Conservation (phyloP, 1,139 yeast genomes). For the Yamadazyma diddensiae region DNA sequence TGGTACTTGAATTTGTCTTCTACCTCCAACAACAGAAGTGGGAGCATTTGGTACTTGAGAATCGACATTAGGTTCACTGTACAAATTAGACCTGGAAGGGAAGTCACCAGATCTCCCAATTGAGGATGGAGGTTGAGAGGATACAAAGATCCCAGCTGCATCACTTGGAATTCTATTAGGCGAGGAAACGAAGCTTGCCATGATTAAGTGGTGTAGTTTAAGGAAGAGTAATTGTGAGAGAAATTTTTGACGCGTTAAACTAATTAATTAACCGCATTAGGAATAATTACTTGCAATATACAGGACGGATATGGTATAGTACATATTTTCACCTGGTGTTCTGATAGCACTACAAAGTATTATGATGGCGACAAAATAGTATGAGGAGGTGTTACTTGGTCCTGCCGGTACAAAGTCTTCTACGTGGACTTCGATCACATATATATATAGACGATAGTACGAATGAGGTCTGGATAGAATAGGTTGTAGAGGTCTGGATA, state of each 20-base stretch:
- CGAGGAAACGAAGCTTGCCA: slow-evolving; percentile 48
- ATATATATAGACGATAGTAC: too few relatives aligned
- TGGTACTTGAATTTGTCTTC: slow-evolving; percentile 67
- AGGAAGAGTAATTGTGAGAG: too few relatives aligned
- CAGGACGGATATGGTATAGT: too few relatives aligned
- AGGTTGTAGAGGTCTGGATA: too few relatives aligned
- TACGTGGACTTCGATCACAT: too few relatives aligned
- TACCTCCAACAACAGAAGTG: slow-evolving; percentile 31
- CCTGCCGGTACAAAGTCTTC: too few relatives aligned
- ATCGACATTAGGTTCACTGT: slow-evolving; percentile 18
- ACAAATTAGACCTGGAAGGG: slow-evolving; percentile 20
- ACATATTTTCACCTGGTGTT: too few relatives aligned
- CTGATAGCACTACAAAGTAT: too few relatives aligned
- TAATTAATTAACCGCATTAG: slow-evolving; percentile 21
- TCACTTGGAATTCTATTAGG: slow-evolving; percentile 47
- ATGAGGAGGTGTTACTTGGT: too few relatives aligned
- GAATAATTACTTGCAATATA: slow-evolving; percentile 9
- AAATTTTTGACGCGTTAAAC: slow-evolving; percentile 15
- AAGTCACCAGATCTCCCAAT: slow-evolving; percentile 35
- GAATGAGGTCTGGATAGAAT: too few relatives aligned
- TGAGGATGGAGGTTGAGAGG: slow-evolving; percentile 47
- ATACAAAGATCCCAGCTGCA: slow-evolving; percentile 40
- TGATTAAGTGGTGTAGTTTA: too few relatives aligned
- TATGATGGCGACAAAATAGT: too few relatives aligned
- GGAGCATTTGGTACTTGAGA: slow-evolving; percentile 16